These are phyloP conservation scores for Podospora pseudopauciseta DNA, from an alignment of 495 filamentous ascomycete genomes.

Conservation along the genomic window DNA sequence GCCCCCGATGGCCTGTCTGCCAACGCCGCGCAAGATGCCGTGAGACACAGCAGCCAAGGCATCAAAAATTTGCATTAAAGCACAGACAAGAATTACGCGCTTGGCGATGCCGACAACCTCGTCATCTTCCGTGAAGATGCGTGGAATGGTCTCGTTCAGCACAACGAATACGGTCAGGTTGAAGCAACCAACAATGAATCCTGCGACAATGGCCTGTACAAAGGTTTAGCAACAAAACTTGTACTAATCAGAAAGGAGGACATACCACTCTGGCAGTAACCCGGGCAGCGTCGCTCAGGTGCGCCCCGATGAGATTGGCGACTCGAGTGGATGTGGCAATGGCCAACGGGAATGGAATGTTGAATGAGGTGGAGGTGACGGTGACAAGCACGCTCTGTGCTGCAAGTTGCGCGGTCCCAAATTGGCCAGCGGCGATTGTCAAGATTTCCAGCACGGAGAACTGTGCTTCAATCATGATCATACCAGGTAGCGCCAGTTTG, in stretches of 20 bases:
- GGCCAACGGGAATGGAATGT: conserved; percentile 53
- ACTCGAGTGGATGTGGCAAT: conserved; percentile 55
- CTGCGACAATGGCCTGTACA: conserved; percentile 24
- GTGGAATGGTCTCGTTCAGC: conserved; percentile 55
- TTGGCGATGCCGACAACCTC: conserved; percentile 69
- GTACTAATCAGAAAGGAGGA: background rate
- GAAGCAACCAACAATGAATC: conserved; percentile 56
- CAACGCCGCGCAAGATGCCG: conserved; percentile 73
- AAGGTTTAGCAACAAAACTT: background rate
- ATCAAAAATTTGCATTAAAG: conserved; percentile 78
- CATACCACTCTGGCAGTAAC: conserved; percentile 56
- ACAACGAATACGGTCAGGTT: conserved; percentile 59
- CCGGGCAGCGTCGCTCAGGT: conserved; percentile 59
- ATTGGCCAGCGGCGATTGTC: conserved; percentile 62
- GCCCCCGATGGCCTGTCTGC: conserved; percentile 73
- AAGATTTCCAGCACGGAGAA: conserved; percentile 72
- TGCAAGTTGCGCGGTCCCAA: conserved; percentile 60
- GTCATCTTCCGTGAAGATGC: conserved; percentile 66
- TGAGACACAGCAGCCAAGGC: conserved; percentile 66
- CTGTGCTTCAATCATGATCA: conserved; percentile 83
- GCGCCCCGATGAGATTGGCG: conserved; percentile 58
- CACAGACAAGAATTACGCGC: conserved; percentile 64
- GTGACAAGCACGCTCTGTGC: conserved; percentile 51
- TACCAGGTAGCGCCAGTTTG: conserved; percentile 70
- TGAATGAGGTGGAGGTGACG: conserved; percentile 47